Conservation (phyloP, 1,139 yeast genomes). For the Taiozyma sp. region DNA sequence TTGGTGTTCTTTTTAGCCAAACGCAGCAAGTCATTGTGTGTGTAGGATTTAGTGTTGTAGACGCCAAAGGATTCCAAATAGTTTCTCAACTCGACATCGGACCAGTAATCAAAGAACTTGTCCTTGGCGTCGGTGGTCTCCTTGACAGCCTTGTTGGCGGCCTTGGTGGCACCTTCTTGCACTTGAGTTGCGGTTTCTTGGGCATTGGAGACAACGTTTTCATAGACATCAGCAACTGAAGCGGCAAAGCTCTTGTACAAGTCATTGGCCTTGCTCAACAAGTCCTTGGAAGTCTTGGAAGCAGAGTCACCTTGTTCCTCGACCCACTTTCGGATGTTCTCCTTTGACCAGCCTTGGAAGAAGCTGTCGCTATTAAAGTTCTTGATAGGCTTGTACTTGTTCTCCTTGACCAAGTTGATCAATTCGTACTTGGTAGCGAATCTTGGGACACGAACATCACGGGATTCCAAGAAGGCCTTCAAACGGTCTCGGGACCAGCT, state of each 20-base stretch:
- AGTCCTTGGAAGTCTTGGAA: slow-evolving; percentile 33
- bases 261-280: slow-evolving; percentile 29
- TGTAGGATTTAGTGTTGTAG: slow-evolving; percentile 32
- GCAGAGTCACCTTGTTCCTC: slow-evolving; percentile 31
- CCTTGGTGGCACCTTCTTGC: slow-evolving; percentile 7
- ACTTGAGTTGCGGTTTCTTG: slow-evolving; percentile 18
- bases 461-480: slow-evolving; percentile 45
- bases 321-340: slow-evolving; percentile 38
- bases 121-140: slow-evolving; percentile 25
- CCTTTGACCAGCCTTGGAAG: slow-evolving; percentile 43
- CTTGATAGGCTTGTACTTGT: slow-evolving; percentile 39
- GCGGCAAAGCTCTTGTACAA: slow-evolving; percentile 14
- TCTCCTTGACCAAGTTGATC: slow-evolving; percentile 40
- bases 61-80: slow-evolving; percentile 52
- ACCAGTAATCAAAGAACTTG: slow-evolving; percentile 44
- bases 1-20: slow-evolving; percentile 43
- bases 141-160: slow-evolving; percentile 22
- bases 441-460: slow-evolving; percentile 44
- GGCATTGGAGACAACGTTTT: slow-evolving; percentile 2
- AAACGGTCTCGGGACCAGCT: slow-evolving; percentile 46
- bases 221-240: slow-evolving; percentile 10
- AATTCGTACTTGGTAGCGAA: slow-evolving; percentile 43
- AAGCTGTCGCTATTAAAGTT: slow-evolving; percentile 31
- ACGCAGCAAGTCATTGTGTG: slow-evolving; percentile 41
- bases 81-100: slow-evolving; percentile 47